A percentile compares a stretch with the other conserved stretches of the same genome.
phyloP scores from a whole-genome alignment of 805 yeast genomes.

The Kodamaea neixiangensis region DNA sequence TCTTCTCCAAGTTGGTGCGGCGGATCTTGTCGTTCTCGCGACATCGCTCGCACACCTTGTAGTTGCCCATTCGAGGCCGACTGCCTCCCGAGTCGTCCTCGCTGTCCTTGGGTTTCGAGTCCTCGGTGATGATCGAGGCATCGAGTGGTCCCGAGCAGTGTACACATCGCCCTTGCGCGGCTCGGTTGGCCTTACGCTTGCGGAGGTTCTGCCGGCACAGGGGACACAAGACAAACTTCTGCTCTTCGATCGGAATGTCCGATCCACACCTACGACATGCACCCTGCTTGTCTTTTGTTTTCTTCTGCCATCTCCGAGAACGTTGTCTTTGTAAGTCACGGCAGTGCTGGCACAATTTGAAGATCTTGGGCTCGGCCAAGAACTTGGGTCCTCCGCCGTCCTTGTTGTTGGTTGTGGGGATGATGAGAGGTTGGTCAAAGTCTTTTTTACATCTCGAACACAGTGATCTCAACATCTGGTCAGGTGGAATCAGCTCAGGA shows the following conservation, averaged over 20 bases:
- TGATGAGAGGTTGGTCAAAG: conserved; percentile 47
- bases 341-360: conserved; percentile 63
- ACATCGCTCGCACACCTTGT: conserved; percentile 67
- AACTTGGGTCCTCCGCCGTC: conserved; percentile 25
- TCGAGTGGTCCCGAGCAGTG: conserved; percentile 64
- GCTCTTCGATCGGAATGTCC: conserved; percentile 50
- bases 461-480: conserved; percentile 19
- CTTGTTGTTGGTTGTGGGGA: conserved; percentile 26
- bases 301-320: conserved; percentile 63
- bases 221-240: conserved; percentile 59
- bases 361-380: conserved; percentile 44
- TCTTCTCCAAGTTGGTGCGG: conserved; percentile 54
- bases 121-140: conserved; percentile 38
- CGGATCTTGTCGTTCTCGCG: conserved; percentile 61
- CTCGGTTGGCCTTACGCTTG: conserved; percentile 56
- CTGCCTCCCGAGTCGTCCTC: conserved; percentile 20
- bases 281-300: conserved; percentile 59
- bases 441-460: conserved; percentile 65
- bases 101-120: conserved; percentile 17
- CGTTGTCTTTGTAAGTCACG: conserved; percentile 64
- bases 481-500: conserved; percentile 11
- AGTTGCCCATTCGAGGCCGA: conserved; percentile 31
- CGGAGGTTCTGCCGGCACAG: conserved; percentile 58
- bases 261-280: conserved; percentile 68
- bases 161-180: conserved; percentile 65